Base-by-base conservation (phyloP, 176 grass and related monocot species). In the Triticum urartu region DNA sequence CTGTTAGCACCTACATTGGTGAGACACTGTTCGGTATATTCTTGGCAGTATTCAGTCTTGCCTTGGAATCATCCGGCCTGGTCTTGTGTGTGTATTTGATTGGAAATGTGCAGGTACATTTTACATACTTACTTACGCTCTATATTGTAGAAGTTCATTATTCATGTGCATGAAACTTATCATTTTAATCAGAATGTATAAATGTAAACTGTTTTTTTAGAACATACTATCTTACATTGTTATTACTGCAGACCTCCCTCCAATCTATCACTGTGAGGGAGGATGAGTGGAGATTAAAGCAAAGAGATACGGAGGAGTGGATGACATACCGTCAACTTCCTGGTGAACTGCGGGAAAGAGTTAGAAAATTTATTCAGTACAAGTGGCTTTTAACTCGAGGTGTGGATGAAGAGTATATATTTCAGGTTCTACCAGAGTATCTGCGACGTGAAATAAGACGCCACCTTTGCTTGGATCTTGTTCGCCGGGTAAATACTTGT, bases 241-340 rank as follows among this genome's bases (percentile, higher is more conserved):
- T 38, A 28, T 40, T 18, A 28, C 76, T 81, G 52, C 77, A 98
- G 97, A 95, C 92, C 56, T 98, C 95, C 66, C 84, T 98, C 64
- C 94, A 98, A 91, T 98, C 97, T 20, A 92, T 94, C 50, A 95
- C 94, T 5, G 93, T 71, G 22, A 77, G 97, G 50, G 90, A 94
- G 40, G 96, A 98, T 72, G 97, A 98, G 60, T 95, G 93, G 97
- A 95, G 94, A 30, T 80, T 98, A 87, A 89, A 98, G 62, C 92
- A 93, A 63, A 94, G 92, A 89, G 97, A 98, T 87, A 85, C 94
- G 17, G 97, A 98, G 88, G 88, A 95, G 65, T 98, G 94, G 97
- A 98, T 98, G 97, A 92, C 30, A 59, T 83, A 85, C 72, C 97
- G 94, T 12, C 94, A 94, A 64, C 94, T 98, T 64, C 97, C 97